Conservation (phyloP, 805 yeast genomes). For the Yarrowia hollandica region DNA sequence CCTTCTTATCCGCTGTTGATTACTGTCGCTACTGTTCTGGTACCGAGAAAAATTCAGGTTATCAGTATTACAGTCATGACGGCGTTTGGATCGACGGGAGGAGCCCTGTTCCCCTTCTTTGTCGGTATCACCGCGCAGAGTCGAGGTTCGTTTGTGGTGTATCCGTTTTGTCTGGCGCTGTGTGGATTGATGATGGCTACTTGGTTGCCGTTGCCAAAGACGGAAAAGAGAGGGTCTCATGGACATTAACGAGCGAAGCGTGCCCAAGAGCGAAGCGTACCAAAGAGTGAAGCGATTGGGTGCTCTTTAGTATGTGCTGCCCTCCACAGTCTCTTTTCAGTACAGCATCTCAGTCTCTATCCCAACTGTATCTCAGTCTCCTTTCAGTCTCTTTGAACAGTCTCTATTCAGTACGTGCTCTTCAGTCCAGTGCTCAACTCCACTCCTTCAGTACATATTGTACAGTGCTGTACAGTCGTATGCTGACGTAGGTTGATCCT, state of each 20-base stretch:
- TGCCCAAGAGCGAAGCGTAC: too few species aligned
- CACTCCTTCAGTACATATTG: too few species aligned
- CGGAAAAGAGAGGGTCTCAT: conserved; percentile 10
- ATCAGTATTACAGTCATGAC: conserved; percentile 72
- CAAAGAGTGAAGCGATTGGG: too few species aligned
- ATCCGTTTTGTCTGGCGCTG: conserved; percentile 14
- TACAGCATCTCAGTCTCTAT: too few species aligned
- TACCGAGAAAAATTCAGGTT: conserved; percentile 62
- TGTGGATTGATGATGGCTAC: conserved; percentile 23
- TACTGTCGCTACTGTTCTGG: conserved; percentile 58
- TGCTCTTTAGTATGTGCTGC: too few species aligned
- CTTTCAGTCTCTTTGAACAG: too few species aligned
- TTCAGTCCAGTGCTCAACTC: too few species aligned
- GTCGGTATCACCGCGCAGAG: conserved; percentile 49
- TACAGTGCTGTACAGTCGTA: too few species aligned
- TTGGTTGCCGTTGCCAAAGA: conserved; percentile 8
- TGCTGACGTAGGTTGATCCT: too few species aligned
- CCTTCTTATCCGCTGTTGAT: conserved; percentile 75
- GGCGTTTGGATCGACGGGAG: conserved; percentile 81
- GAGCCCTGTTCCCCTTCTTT: conserved; percentile 69
- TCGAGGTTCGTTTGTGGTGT: conserved; percentile 18
- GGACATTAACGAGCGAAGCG: neutral
- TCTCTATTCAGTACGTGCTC: too few species aligned
- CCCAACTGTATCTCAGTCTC: too few species aligned
- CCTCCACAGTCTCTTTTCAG: too few species aligned